Base-by-base conservation (phyloP, 345 rosid genomes). In the Corchorus capsularis region DNA sequence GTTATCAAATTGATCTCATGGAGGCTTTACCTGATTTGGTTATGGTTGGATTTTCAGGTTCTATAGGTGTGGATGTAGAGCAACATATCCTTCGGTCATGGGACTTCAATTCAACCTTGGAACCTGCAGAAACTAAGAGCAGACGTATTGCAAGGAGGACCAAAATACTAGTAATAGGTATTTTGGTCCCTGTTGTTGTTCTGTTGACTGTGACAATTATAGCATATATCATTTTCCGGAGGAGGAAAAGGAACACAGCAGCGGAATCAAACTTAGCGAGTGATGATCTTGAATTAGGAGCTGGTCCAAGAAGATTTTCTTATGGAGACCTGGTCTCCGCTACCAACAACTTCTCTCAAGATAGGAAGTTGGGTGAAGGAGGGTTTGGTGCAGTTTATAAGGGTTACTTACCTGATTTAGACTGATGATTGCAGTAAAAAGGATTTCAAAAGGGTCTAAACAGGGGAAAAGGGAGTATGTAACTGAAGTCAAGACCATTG, bases 401-500 rank as follows among this genome's bases (percentile, higher is more conserved):
- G 35, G 45, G 66, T 35, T 62, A 62, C 45, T n/a, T 62, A 35
- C 66, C 66, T 34, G 66, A 62, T 34, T 62, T 35, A 35, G 46
- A 62, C 20, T 62, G 66, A 3, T 35, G 8, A 20, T 62, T 37
- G 49, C 69, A 41, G 17, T 65, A n/a, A 65, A 65, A 65, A 41
- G 52, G 52, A 41, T 65, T n/a, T 65, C 69, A 41, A 65, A 19
- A 41, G 34, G 52, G 50, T 65, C 69, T 2, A 65, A 65, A 65
- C 69, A 65, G 19, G 69, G 69, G 34, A 65, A 76, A 35, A 85
- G 77, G 56, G 90, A 92, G 82, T 90, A 85, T 63, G 52, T 81
- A 13, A 79, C 86, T 0, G 92, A 90, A 76, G 88, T 88, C 16
- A 90, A 85, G 81, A 68, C 76, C 63, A 88, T 90, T 70, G 83